phyloP scores from a whole-genome alignment of 805 yeast species.

The Torulaspora gathmanii region DNA sequence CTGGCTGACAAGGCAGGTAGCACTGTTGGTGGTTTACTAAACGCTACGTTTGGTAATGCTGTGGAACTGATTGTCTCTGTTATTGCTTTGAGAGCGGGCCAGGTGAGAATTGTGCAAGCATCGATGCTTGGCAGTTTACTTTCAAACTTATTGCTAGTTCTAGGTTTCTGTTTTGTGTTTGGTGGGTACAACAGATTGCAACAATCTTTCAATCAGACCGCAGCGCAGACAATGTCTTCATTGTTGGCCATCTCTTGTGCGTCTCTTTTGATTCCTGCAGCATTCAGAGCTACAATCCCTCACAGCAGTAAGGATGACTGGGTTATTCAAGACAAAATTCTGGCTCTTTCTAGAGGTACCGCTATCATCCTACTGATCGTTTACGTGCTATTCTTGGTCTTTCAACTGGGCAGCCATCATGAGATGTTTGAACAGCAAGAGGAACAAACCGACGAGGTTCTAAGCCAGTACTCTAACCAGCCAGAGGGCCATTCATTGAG shows the following conservation, averaged over 20 bases:
- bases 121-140: constrained; percentile 94
- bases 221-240: constrained; percentile 96
- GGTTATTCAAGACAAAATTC: constrained; percentile 43
- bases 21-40: constrained; percentile 87
- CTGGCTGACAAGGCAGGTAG: constrained; percentile 83
- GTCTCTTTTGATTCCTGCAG: constrained; percentile 90
- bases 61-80: constrained; percentile 93
- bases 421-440: constrained; percentile 59
- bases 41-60: constrained; percentile 97
- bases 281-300: constrained; percentile 80
- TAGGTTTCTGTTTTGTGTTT: constrained; percentile 92
- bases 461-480: constrained; percentile 21
- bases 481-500: constrained; percentile 41
- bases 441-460: constrained; percentile 38
- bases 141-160: constrained; percentile 79
- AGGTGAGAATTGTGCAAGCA: constrained; percentile 92
- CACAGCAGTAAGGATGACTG: constrained; percentile 36
- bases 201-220: constrained; percentile 90
- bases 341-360: constrained; percentile 80
- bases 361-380: constrained; percentile 71
- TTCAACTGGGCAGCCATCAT: constrained; percentile 87
- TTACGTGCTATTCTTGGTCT: constrained; percentile 72
- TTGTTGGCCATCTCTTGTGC: constrained; percentile 86
- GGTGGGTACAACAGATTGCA: constrained; percentile 87
- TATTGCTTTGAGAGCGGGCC: constrained; percentile 80